Conservation (phyloP, 306 rosid genomes). For the Lagenaria siceraria region DNA sequence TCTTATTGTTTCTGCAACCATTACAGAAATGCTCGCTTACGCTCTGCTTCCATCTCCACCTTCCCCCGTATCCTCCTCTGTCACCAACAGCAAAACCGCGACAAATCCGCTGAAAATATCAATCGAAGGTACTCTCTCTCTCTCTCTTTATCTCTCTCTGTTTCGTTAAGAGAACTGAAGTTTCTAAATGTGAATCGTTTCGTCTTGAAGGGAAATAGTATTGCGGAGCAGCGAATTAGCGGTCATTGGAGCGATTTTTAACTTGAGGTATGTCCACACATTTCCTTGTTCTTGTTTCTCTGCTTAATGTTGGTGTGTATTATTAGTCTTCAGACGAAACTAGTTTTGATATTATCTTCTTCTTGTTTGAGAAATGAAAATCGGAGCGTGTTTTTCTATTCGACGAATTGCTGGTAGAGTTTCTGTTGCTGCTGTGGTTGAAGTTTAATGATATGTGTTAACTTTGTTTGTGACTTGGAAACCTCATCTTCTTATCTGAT, state of each 20-base stretch:
- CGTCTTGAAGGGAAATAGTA: slow-evolving; percentile 37
- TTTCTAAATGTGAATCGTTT: slow-evolving; percentile 1
- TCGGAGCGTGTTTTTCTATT: not conserved
- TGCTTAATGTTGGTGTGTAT: not conserved
- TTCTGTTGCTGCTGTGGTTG: not conserved
- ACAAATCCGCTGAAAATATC: slow-evolving; percentile 16
- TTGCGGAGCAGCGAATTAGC: slow-evolving; percentile 76
- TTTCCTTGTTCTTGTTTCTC: not conserved
- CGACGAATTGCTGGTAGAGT: not conserved
- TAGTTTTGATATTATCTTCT: not conserved
- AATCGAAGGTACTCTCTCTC: slow-evolving; percentile 36
- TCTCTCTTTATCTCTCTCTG: not conserved
- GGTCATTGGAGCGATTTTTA: slow-evolving; percentile 65
- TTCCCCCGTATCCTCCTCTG: slow-evolving; percentile 11
- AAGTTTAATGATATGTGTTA: not conserved
- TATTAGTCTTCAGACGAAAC: not conserved
- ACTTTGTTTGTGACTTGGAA: not conserved
- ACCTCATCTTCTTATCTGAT: not conserved
- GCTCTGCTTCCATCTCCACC: not conserved
- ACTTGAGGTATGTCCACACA: slow-evolving; percentile 34
- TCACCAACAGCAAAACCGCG: slow-evolving; percentile 17
- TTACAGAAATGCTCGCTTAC: not conserved
- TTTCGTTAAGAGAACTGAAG: not conserved
- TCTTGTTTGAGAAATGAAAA: not conserved
- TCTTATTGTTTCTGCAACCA: not conserved